Conservation (phyloP, 768 basidiomycete genomes). For the Clathrus columnatus region DNA sequence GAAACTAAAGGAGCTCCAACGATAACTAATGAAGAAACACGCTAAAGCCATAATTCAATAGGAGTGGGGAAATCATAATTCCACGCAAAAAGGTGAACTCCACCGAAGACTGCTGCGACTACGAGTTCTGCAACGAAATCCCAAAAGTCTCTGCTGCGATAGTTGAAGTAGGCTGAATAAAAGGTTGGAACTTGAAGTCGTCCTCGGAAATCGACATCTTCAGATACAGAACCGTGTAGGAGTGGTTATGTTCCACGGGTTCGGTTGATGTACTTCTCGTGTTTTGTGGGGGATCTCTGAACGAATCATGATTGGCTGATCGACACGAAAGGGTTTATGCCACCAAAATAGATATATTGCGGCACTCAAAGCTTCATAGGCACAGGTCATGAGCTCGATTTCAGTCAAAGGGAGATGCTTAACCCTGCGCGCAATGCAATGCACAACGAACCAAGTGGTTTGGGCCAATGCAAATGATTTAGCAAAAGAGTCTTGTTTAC, state of each 20-base stretch:
- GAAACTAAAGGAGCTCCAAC: slow-evolving; percentile 6
- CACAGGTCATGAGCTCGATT: neutral
- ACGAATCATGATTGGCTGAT: slow-evolving; percentile 13
- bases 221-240: neutral
- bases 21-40: slow-evolving; percentile 15
- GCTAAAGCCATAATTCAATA: slow-evolving; percentile 20
- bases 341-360: neutral
- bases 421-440: neutral
- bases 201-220: neutral
- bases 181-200: neutral
- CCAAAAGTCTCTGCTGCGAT: slow-evolving; percentile 23
- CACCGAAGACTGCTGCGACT: too few species aligned
- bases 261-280: neutral
- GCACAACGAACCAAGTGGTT: slow-evolving; percentile 1
- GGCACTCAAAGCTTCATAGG: neutral
- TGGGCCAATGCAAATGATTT: too few species aligned
- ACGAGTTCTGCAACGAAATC: slow-evolving; percentile 21
- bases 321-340: neutral
- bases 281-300: neutral
- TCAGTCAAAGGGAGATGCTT: slow-evolving; percentile 6
- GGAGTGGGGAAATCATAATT: slow-evolving; percentile 19
- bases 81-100: too few species aligned
- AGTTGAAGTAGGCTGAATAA: neutral
- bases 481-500: too few species aligned
- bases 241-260: neutral